Percentiles rank a stretch among this genome's conserved stretches.
phyloP scores from a whole-genome alignment of 768 basidiomycete species.

The Lyophyllum atratum region DNA sequence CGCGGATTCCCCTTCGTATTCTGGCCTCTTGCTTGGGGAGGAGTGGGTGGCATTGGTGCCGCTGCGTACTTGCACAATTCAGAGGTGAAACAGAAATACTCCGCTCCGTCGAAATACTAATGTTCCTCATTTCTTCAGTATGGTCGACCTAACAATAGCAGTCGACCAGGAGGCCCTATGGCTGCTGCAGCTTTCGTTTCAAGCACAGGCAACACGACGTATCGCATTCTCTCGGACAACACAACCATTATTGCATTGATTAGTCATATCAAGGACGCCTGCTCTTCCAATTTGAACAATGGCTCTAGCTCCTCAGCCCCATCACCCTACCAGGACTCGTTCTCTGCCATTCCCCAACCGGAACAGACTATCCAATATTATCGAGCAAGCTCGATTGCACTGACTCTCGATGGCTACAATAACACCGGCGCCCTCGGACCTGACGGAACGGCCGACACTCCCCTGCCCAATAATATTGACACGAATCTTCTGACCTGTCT shows the following conservation, averaged over 20 bases:
- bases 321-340: slow-evolving; percentile 31
- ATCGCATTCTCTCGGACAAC: slow-evolving; percentile 48
- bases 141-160: slow-evolving; percentile 42
- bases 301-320: slow-evolving; percentile 22
- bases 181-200: slow-evolving; percentile 40
- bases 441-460: slow-evolving; percentile 44
- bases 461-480: slow-evolving; percentile 57
- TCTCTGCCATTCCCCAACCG: slow-evolving; percentile 35
- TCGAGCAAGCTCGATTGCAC: slow-evolving; percentile 61
- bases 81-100: slow-evolving; percentile 36
- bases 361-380: slow-evolving; percentile 70
- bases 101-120: background rate
- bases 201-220: slow-evolving; percentile 36
- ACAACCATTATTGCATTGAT: slow-evolving; percentile 42
- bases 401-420: slow-evolving; percentile 69
- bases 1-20: slow-evolving; percentile 56
- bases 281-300: slow-evolving; percentile 28
- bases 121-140: slow-evolving; percentile 34
- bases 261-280: slow-evolving; percentile 38
- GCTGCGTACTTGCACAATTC: slow-evolving; percentile 25
- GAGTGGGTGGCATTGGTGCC: slow-evolving; percentile 19
- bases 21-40: slow-evolving; percentile 57
- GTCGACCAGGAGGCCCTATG: slow-evolving; percentile 48
- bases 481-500: slow-evolving; percentile 52
- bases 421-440: slow-evolving; percentile 51